These are phyloP conservation scores for Colletotrichum lupini DNA, from an alignment of 2,329 filamentous ascomycete genomes.

Conservation along the genomic window DNA sequence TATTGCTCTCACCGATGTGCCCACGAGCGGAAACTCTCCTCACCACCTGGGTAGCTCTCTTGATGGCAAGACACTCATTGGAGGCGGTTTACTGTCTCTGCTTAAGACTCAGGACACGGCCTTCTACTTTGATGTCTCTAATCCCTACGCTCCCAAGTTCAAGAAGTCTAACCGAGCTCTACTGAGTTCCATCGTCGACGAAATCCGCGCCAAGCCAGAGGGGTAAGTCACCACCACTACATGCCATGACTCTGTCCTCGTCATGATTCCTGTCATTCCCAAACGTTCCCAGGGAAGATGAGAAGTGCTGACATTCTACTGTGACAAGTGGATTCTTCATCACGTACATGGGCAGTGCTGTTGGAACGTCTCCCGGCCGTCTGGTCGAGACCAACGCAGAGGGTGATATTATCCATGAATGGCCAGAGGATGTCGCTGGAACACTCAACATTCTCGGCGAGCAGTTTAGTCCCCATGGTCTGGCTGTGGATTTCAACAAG, in stretches of 20 bases:
- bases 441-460: slow-evolving; percentile 67
- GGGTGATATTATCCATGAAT: slow-evolving; percentile 71
- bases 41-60: slow-evolving; percentile 66
- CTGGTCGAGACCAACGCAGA: slow-evolving; percentile 69
- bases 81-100: slow-evolving; percentile 67
- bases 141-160: slow-evolving; percentile 69
- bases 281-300: neutral
- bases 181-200: slow-evolving; percentile 69
- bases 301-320: neutral
- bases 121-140: slow-evolving; percentile 69
- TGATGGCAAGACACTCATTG: slow-evolving; percentile 68
- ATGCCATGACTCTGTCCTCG: neutral
- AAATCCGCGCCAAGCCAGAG: slow-evolving; percentile 72
- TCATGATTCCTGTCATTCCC: neutral
- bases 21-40: slow-evolving; percentile 68
- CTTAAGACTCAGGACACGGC: slow-evolving; percentile 71
- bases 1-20: slow-evolving; percentile 67
- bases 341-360: slow-evolving; percentile 70
- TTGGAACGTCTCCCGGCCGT: slow-evolving; percentile 68
- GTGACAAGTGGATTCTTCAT: slow-evolving; percentile 64
- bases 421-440: slow-evolving; percentile 65
- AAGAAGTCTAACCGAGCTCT: slow-evolving; percentile 69
- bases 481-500: slow-evolving; percentile 67
- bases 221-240: slow-evolving; percentile 46
- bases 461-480: slow-evolving; percentile 71